These are phyloP conservation scores for Hymenoscyphus infarciens DNA, from an alignment of 2,329 filamentous ascomycete species.

Conservation along the genomic window DNA sequence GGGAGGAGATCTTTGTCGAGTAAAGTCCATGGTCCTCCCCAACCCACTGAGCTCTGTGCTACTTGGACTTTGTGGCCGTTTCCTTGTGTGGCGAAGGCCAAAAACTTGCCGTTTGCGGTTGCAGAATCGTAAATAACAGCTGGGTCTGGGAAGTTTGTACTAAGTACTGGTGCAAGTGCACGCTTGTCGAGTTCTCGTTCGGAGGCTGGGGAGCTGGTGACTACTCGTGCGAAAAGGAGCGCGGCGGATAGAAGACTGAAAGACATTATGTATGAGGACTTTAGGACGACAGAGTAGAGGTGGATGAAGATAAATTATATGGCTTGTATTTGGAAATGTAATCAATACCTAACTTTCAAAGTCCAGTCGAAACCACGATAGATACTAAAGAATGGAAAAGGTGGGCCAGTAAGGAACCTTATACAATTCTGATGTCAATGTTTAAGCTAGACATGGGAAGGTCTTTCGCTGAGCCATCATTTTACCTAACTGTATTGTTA, in stretches of 20 bases:
- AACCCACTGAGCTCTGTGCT: constrained; percentile 40
- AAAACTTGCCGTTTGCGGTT: constrained; percentile 45
- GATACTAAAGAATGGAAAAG: not conserved
- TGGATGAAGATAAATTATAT: not conserved
- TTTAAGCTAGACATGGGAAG: not conserved
- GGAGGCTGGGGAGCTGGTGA: constrained; percentile 5
- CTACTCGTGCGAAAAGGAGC: constrained; percentile 9
- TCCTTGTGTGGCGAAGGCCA: constrained; percentile 55
- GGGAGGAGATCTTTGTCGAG: constrained; percentile 54
- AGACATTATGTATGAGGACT: not conserved
- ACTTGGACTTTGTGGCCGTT: constrained; percentile 51
- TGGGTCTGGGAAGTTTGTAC: constrained; percentile 53
- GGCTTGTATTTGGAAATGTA: not conserved
- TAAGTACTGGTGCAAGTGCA: constrained; percentile 30
- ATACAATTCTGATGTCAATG: not conserved
- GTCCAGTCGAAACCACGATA: not conserved
- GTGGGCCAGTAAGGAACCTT: not conserved
- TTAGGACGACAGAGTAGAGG: not conserved
- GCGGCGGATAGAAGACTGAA: constrained; percentile 3
- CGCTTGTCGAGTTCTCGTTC: not conserved
- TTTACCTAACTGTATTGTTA: not conserved
- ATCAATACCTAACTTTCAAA: not conserved
- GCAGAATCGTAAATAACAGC: constrained; percentile 43
- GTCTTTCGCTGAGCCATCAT: not conserved
- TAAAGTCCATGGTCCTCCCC: constrained; percentile 45